These are phyloP conservation scores for Taxawa tesnikishii DNA, from an alignment of 2,329 filamentous ascomycete genomes.

Conservation along the genomic window DNA sequence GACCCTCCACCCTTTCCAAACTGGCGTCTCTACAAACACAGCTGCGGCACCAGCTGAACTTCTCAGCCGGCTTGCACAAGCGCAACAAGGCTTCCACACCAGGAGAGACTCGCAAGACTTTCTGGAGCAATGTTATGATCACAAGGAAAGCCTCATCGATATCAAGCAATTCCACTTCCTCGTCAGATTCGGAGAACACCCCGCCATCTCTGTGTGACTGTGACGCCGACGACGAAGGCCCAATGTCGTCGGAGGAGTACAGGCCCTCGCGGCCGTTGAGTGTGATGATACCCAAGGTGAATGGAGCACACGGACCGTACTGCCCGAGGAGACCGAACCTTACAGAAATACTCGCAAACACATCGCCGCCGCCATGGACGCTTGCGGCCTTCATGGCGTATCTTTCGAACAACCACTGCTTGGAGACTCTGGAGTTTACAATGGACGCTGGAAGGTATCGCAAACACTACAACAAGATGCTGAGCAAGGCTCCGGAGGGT, in stretches of 20 bases:
- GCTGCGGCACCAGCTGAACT: slow-evolving; percentile 2
- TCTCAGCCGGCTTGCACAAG: not conserved
- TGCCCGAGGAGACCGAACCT: slow-evolving; percentile 58
- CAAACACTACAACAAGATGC: slow-evolving; percentile 49
- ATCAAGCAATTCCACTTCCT: slow-evolving; percentile 4
- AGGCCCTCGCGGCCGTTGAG: slow-evolving; percentile 32
- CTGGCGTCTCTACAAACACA: slow-evolving; percentile 9
- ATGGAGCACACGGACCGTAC: slow-evolving; percentile 33
- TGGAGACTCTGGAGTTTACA: slow-evolving; percentile 93
- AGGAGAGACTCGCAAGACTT: slow-evolving; percentile 6
- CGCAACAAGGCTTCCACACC: too few species aligned
- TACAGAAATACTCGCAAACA: slow-evolving; percentile 77
- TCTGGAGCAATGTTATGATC: slow-evolving; percentile 7
- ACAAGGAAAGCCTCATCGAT: slow-evolving; percentile 4
- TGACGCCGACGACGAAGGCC: slow-evolving; percentile 37
- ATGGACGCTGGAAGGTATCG: slow-evolving; percentile 84
- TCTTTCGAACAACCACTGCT: slow-evolving; percentile 89
- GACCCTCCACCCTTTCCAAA: too few species aligned
- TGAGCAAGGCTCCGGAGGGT: slow-evolving; percentile 31
- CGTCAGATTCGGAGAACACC: slow-evolving; percentile 1
- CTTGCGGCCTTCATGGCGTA: slow-evolving; percentile 92
- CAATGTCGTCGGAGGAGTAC: slow-evolving; percentile 34
- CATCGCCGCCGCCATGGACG: slow-evolving; percentile 78
- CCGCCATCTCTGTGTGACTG: slow-evolving; percentile 13
- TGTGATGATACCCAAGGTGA: slow-evolving; percentile 33